Percentiles rank a stretch among this genome's conserved stretches.
Conservation (phyloP, 257 asterid species). For the Leptodermis oblonga region DNA sequence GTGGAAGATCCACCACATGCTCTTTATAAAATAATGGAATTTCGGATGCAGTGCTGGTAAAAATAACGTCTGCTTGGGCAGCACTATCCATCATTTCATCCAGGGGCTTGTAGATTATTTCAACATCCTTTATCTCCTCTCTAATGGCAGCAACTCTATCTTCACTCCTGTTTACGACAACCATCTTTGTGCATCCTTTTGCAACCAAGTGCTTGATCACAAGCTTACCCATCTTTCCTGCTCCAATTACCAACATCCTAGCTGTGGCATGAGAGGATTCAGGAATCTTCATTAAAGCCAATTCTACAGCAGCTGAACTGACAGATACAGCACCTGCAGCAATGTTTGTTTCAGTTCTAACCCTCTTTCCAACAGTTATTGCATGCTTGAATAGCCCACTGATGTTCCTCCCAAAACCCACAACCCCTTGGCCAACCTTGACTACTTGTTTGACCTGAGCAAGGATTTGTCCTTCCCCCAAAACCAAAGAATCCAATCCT, state of each 20-base stretch:
- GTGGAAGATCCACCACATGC: constrained; percentile 50
- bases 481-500: constrained; percentile 85
- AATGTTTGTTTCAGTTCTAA: constrained; percentile 82
- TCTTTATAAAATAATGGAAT: constrained; percentile 63
- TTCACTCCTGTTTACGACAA: constrained; percentile 74
- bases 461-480: constrained; percentile 97
- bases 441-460: constrained; percentile 97
- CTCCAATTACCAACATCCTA: constrained; percentile 76
- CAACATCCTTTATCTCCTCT: constrained; percentile 65
- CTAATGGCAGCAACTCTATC: constrained; percentile 71
- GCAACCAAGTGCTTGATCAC: constrained; percentile 90
- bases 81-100: constrained; percentile 55
- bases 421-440: constrained; percentile 83
- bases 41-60: constrained; percentile 86
- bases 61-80: constrained; percentile 74
- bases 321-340: constrained; percentile 96
- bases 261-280: constrained; percentile 57
- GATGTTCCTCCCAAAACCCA: constrained; percentile 84
- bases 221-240: constrained; percentile 98
- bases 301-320: constrained; percentile 93
- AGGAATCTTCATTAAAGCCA: constrained; percentile 89
- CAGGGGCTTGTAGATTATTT: constrained; percentile 68
- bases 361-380: constrained; percentile 90
- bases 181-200: constrained; percentile 87
- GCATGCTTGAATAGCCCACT: constrained; percentile 96